Evolutionary conservation across 192 early-diverging fungal species (phyloP).

Genomic region (Coemansia sp.): DNA sequence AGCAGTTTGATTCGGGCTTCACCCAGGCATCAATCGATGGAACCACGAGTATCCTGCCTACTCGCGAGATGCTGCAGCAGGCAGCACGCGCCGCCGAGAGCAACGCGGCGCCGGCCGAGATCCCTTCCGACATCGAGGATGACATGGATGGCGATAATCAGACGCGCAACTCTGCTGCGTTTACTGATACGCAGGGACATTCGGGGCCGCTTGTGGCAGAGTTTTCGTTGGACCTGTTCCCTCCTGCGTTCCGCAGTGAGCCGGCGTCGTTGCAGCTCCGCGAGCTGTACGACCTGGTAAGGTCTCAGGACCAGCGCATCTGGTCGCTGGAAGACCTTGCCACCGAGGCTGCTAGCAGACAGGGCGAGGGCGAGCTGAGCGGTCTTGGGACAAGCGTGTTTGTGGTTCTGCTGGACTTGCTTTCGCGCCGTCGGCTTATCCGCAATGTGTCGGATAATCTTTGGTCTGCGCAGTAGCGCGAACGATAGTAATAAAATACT

Average conservation of each 20-base stretch:
- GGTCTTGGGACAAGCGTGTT: slow-evolving; percentile 15
- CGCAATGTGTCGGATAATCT: slow-evolving; percentile 32
- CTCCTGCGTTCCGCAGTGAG: slow-evolving; percentile 28
- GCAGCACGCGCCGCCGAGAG: slow-evolving; percentile 31
- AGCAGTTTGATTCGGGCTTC: slow-evolving; percentile 15
- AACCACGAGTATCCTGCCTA: slow-evolving; percentile 46
- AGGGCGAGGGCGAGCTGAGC: slow-evolving; percentile 10
- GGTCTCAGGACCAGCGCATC: slow-evolving; percentile 25
- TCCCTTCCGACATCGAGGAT: background rate
- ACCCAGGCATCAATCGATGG: slow-evolving; percentile 31
- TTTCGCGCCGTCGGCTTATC: slow-evolving; percentile 31
- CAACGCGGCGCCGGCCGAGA: slow-evolving; percentile 2
- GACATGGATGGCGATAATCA: slow-evolving; percentile 6
- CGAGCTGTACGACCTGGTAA: slow-evolving; percentile 27
- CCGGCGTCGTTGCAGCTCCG: slow-evolving; percentile 31
- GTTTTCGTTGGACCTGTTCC: slow-evolving; percentile 28
- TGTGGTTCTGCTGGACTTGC: slow-evolving; percentile 34
- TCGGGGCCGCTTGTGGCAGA: slow-evolving; percentile 6
- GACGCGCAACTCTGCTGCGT: slow-evolving; percentile 9
- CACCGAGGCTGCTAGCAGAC: background rate
- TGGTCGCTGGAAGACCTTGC: slow-evolving; percentile 38
- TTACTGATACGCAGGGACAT: slow-evolving; percentile 2
- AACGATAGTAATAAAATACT: background rate
- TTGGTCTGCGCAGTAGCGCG: slow-evolving; percentile 35
- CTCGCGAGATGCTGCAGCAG: slow-evolving; percentile 51